These are phyloP conservation scores for Chalciporus chontae DNA, from an alignment of 768 basidiomycete species.

Conservation along the genomic window DNA sequence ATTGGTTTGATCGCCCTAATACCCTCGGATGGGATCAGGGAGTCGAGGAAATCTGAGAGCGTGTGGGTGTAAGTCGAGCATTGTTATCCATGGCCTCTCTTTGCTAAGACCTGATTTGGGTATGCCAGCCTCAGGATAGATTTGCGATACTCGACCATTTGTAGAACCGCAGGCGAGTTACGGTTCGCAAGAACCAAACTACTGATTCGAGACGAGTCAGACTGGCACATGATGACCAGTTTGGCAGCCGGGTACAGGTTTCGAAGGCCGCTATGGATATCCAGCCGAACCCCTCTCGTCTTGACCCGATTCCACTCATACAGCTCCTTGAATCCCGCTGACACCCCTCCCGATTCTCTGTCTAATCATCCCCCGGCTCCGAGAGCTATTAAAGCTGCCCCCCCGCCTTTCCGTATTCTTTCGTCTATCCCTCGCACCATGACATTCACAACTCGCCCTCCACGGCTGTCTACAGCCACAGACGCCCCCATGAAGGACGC, in stretches of 20 bases:
- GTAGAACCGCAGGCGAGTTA: conserved; percentile 13
- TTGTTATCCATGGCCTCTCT: conserved; percentile 19
- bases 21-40: conserved; percentile 1
- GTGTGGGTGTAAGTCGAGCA: conserved; percentile 3
- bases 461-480: conserved; percentile 14
- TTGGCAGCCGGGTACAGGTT: conserved; percentile 33
- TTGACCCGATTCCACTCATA: conserved; percentile 25
- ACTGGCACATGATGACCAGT: conserved; percentile 34
- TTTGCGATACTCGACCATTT: conserved; percentile 19
- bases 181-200: conserved; percentile 16
- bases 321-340: conserved; percentile 23
- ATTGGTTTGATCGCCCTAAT: conserved; percentile 7
- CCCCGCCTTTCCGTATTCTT: conserved; percentile 19
- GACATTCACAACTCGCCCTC: conserved; percentile 38
- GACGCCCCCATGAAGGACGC: conserved; percentile 30
- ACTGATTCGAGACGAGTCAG: conserved; percentile 44
- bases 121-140: conserved; percentile 14
- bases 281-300: conserved; percentile 45
- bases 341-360: conserved; percentile 30
- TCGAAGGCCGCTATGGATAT: conserved; percentile 30
- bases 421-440: conserved; percentile 34
- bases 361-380: conserved; percentile 30
- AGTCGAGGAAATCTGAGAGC: conserved; percentile 3
- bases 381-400: conserved; percentile 35
- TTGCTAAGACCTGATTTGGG: conserved; percentile 19